A percentile compares a stretch with the other conserved stretches of the same genome.
Conservation (phyloP, 2,329 filamentous ascomycete species). For the Neofusicoccum ribis region DNA sequence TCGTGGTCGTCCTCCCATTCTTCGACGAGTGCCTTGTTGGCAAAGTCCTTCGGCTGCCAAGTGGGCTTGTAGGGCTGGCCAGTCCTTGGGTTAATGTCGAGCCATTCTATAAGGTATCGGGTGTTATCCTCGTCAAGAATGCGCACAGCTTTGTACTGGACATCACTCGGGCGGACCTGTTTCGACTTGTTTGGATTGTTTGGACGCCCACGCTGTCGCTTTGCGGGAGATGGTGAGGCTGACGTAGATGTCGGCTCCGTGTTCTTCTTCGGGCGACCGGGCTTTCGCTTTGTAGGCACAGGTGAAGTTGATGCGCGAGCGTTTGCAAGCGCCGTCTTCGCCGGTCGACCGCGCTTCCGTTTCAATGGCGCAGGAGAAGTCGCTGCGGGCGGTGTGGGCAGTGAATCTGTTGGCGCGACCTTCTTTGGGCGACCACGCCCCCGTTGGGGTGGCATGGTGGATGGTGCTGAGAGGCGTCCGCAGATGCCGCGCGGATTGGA, state of each 20-base stretch:
- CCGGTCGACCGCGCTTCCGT: not conserved
- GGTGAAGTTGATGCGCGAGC: not conserved
- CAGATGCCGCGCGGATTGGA: not conserved
- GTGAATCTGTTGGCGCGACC: not conserved
- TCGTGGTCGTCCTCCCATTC: conserved; percentile 33
- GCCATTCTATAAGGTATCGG: conserved; percentile 59
- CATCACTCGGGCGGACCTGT: not conserved
- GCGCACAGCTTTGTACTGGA: not conserved
- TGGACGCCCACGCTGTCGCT: not conserved
- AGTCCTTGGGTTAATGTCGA: conserved; percentile 47
- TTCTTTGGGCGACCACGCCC: not conserved
- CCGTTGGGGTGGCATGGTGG: not conserved
- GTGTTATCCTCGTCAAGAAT: conserved; percentile 38
- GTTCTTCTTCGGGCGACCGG: not conserved
- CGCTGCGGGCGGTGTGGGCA: not conserved
- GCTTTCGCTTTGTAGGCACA: not conserved
- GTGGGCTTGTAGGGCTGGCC: conserved; percentile 51
- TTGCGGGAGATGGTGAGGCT: no score
- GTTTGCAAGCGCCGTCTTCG: not conserved
- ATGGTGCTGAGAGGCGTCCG: not conserved
- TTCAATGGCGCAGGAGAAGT: not conserved
- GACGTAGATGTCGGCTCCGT: not conserved
- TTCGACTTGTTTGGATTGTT: not conserved
- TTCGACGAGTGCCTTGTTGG: conserved; percentile 33
- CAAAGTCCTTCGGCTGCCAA: conserved; percentile 51